phyloP scores from a whole-genome alignment of 495 filamentous ascomycete genomes.

The Chlorociboria aeruginascens region DNA sequence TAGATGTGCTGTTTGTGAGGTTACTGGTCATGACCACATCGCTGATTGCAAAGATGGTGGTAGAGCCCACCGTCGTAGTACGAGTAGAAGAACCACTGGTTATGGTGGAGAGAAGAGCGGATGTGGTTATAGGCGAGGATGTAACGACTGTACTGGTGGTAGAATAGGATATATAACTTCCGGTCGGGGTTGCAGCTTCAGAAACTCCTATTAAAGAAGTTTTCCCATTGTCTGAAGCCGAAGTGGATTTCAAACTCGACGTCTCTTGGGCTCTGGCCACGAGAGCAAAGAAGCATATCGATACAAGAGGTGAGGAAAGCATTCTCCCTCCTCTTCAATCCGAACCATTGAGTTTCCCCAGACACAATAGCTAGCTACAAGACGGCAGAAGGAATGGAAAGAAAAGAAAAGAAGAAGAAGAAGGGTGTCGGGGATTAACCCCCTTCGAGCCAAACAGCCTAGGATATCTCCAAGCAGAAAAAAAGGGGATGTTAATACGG shows the following conservation, averaged over 20 bases:
- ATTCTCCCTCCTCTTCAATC: conserved; percentile 1
- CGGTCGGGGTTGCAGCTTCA: conserved; percentile 24
- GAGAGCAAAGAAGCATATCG: conserved; percentile 17
- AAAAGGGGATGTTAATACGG: too few species aligned
- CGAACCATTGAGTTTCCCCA: neutral
- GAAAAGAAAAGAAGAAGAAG: too few species aligned
- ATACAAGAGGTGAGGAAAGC: conserved; percentile 10
- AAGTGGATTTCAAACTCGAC: neutral
- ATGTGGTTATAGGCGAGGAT: conserved; percentile 12
- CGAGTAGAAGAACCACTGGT: conserved; percentile 13
- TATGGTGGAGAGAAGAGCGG: conserved; percentile 9
- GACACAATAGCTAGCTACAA: neutral
- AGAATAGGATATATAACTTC: conserved; percentile 28
- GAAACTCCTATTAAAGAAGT: conserved; percentile 14
- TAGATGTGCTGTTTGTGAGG: conserved; percentile 9
- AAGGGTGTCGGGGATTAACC: too few species aligned
- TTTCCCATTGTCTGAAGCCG: neutral
- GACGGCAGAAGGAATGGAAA: neutral
- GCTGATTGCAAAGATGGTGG: conserved; percentile 13
- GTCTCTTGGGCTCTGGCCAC: conserved; percentile 9
- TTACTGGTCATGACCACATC: conserved; percentile 17
- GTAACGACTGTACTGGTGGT: conserved; percentile 23
- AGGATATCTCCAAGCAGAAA: too few species aligned
- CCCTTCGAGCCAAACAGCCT: too few species aligned
- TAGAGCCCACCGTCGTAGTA: conserved; percentile 15